phyloP scores from a whole-genome alignment of 495 filamentous ascomycete genomes.

The Xylaria flabelliformis region DNA sequence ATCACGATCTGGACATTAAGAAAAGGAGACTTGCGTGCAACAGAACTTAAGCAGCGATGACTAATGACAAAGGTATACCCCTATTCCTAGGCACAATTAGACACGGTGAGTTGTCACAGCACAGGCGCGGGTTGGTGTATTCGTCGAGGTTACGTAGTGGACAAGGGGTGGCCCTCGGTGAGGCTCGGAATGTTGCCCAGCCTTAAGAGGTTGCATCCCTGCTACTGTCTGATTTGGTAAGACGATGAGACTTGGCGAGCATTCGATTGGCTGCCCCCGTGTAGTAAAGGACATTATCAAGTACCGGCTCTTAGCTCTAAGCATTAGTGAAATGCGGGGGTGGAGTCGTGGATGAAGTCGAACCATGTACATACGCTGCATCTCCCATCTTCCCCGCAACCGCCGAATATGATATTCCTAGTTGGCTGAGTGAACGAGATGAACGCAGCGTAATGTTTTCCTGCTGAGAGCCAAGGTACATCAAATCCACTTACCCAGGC shows the following conservation, averaged over 20 bases:
- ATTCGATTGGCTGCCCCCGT: slow-evolving; percentile 25
- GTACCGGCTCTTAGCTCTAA: slow-evolving; percentile 13
- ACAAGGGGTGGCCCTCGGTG: slow-evolving; percentile 31
- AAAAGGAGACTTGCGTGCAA: neutral
- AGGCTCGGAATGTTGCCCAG: slow-evolving; percentile 43
- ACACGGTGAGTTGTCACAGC: neutral
- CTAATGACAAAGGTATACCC: neutral
- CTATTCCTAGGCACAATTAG: neutral
- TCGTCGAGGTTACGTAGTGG: slow-evolving; percentile 2
- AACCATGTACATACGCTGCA: slow-evolving; percentile 3
- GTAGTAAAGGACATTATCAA: slow-evolving; percentile 4
- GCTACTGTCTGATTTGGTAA: slow-evolving; percentile 23
- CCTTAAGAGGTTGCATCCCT: slow-evolving; percentile 35
- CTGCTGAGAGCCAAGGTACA: neutral
- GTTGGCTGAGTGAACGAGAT: neutral
- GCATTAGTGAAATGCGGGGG: slow-evolving; percentile 30
- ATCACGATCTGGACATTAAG: neutral
- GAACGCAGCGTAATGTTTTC: neutral
- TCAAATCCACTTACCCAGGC: neutral
- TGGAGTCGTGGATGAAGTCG: slow-evolving; percentile 16
- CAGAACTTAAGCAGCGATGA: neutral
- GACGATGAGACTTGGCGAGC: slow-evolving; percentile 10
- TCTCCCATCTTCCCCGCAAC: slow-evolving; percentile 19
- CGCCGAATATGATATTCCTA: neutral
- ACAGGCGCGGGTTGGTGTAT: neutral